These are phyloP conservation scores for Globisporangium takayamanum DNA, from an alignment of 352 stramenopile genomes.

Conservation along the genomic window DNA sequence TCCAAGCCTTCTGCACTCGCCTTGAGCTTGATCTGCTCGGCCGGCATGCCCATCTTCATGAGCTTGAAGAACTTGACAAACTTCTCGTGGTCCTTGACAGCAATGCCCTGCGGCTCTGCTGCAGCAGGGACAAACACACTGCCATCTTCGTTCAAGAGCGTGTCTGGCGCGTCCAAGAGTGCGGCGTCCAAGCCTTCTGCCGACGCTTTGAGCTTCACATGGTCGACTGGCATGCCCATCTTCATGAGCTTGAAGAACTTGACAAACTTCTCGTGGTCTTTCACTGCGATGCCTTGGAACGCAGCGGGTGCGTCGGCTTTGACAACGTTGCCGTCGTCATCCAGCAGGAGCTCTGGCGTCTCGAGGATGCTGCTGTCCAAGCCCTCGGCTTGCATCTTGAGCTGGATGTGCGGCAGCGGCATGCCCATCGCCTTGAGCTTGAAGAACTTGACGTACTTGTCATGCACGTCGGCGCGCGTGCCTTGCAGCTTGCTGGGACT, in stretches of 20 bases:
- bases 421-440: constrained; percentile 95
- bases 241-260: constrained; percentile 95
- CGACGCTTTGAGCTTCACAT: constrained; percentile 82
- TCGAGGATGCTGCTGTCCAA: constrained; percentile 86
- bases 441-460: constrained; percentile 89
- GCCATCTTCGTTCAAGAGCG: constrained; percentile 45
- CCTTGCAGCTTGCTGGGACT: constrained; percentile 21
- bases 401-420: constrained; percentile 87
- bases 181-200: constrained; percentile 50
- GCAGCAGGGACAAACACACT: constrained; percentile 23
- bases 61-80: constrained; percentile 95
- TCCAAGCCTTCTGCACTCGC: constrained; percentile 49
- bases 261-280: constrained; percentile 88
- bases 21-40: constrained; percentile 88
- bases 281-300: constrained; percentile 33
- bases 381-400: constrained; percentile 92
- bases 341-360: constrained; percentile 53
- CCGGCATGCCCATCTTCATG: constrained; percentile 80
- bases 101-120: constrained; percentile 21
- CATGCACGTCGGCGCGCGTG: constrained; percentile 51
- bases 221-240: constrained; percentile 80
- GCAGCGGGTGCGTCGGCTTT: constrained; percentile 5
- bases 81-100: constrained; percentile 84
- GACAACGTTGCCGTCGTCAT: constrained; percentile 50
- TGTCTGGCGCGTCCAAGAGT: constrained; percentile 53